These are phyloP conservation scores for Endoconidiophora polonica DNA, from an alignment of 2,329 filamentous ascomycete species.

Conservation along the genomic window DNA sequence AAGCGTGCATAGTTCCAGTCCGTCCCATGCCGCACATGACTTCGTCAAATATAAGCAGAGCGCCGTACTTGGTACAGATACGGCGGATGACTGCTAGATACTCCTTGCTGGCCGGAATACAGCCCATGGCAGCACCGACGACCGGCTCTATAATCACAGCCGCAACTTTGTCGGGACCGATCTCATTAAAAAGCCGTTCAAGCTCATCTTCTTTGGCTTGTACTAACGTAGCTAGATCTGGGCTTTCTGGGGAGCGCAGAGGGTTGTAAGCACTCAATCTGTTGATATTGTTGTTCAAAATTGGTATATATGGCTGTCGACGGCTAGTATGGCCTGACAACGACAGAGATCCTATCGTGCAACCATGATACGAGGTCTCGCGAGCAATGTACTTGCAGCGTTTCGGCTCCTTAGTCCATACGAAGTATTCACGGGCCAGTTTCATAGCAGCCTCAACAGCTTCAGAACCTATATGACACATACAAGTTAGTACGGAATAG, in stretches of 20 bases:
- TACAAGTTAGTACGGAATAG: not conserved
- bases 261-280: conserved; percentile 50
- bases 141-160: conserved; percentile 61
- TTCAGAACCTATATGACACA: conserved; percentile 29
- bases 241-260: conserved; percentile 36
- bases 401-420: conserved; percentile 23
- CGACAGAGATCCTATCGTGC: conserved; percentile 44
- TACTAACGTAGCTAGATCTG: conserved; percentile 44
- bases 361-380: conserved; percentile 30
- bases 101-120: conserved; percentile 45
- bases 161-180: conserved; percentile 50
- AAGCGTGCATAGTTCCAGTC: conserved; percentile 42
- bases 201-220: conserved; percentile 44
- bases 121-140: conserved; percentile 53
- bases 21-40: conserved; percentile 55
- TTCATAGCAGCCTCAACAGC: conserved; percentile 34
- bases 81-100: conserved; percentile 53
- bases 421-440: conserved; percentile 30
- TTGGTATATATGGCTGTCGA: conserved; percentile 43
- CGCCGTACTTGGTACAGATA: conserved; percentile 54
- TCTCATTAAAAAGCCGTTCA: conserved; percentile 44
- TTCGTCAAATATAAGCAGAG: conserved; percentile 64
- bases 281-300: conserved; percentile 39
- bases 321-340: conserved; percentile 46
- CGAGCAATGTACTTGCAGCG: conserved; percentile 26